phyloP scores from a whole-genome alignment of 495 filamentous ascomycete species.

The Immersiella caudata region DNA sequence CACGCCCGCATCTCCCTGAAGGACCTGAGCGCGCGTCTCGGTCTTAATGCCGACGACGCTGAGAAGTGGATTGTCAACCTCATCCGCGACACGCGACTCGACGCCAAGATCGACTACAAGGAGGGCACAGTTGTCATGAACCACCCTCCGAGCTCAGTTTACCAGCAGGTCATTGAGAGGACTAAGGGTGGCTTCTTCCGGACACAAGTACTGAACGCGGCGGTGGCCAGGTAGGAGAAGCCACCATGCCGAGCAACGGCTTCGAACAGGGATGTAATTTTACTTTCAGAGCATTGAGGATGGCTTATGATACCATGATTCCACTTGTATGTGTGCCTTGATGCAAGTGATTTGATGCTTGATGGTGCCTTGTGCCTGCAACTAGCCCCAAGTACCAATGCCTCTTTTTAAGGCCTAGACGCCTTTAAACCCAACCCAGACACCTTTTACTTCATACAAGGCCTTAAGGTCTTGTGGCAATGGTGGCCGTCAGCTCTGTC shows the following conservation, averaged over 20 bases:
- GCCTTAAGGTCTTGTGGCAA: too few relatives aligned
- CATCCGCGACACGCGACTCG: constrained; percentile 93
- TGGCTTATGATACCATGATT: not conserved
- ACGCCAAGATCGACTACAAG: constrained; percentile 99
- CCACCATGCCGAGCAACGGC: not conserved
- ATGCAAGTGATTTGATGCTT: not conserved
- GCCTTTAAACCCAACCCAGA: too few relatives aligned
- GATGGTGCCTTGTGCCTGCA: too few relatives aligned
- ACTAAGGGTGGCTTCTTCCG: constrained; percentile 95
- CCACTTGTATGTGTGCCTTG: not conserved
- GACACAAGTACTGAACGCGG: constrained; percentile 71
- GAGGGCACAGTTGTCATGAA: constrained; percentile 99
- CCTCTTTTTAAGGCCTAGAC: too few relatives aligned
- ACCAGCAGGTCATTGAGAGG: constrained; percentile 97
- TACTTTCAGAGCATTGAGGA: constrained; percentile 7
- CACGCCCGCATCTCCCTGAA: constrained; percentile 97
- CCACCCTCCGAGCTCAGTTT: constrained; percentile 95
- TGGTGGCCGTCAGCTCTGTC: too few relatives aligned
- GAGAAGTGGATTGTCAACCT: constrained; percentile 99
- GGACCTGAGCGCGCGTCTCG: constrained; percentile 88
- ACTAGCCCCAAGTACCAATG: too few relatives aligned
- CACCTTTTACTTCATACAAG: too few relatives aligned
- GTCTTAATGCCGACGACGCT: constrained; percentile 87
- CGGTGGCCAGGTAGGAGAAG: constrained; percentile 47
- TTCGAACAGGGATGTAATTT: constrained; percentile 12